Evolutionary conservation across 164 flowering plant genomes (phyloP).

Genomic region (Pachysandra terminalis): DNA sequence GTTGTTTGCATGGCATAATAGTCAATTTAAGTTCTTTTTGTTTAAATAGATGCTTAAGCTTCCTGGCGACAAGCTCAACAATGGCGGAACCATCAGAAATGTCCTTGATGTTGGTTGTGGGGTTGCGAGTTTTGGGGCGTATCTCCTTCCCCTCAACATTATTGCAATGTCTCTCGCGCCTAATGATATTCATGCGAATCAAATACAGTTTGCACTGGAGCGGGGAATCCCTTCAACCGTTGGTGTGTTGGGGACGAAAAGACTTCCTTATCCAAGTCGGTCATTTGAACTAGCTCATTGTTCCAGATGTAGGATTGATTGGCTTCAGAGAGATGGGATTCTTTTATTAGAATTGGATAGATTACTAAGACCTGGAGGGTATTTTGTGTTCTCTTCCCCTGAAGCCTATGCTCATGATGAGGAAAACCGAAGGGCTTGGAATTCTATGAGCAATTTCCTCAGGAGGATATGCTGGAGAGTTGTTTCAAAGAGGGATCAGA

Average conservation of each 20-base stretch:
- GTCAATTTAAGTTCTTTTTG: constrained; percentile 1
- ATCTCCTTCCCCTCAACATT: constrained; percentile 56
- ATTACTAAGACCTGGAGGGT: constrained; percentile 75
- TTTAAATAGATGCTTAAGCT: constrained; percentile 72
- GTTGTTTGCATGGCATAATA: background rate
- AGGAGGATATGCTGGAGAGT: constrained; percentile 84
- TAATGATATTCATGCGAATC: constrained; percentile 79
- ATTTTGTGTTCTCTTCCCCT: constrained; percentile 82
- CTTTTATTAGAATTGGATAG: constrained; percentile 72
- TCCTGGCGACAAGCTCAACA: constrained; percentile 61
- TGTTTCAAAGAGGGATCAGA: constrained; percentile 65
- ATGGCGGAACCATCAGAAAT: constrained; percentile 63
- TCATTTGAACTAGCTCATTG: constrained; percentile 82
- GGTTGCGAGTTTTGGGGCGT: constrained; percentile 87
- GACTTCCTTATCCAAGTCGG: constrained; percentile 81
- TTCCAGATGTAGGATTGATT: constrained; percentile 78
- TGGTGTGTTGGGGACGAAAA: constrained; percentile 69
- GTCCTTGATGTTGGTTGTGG: constrained; percentile 87
- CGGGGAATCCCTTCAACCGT: constrained; percentile 75
- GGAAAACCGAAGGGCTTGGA: constrained; percentile 60
- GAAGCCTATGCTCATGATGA: constrained; percentile 79
- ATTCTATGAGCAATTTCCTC: constrained; percentile 58
- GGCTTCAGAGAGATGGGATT: constrained; percentile 83
- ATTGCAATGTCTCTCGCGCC: constrained; percentile 81
- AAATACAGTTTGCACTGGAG: constrained; percentile 77